Evolutionary conservation across 495 filamentous ascomycete genomes (phyloP), one percentile per base, ranked within the genome.

Genomic region (Aspergillus kassunensis): DNA sequence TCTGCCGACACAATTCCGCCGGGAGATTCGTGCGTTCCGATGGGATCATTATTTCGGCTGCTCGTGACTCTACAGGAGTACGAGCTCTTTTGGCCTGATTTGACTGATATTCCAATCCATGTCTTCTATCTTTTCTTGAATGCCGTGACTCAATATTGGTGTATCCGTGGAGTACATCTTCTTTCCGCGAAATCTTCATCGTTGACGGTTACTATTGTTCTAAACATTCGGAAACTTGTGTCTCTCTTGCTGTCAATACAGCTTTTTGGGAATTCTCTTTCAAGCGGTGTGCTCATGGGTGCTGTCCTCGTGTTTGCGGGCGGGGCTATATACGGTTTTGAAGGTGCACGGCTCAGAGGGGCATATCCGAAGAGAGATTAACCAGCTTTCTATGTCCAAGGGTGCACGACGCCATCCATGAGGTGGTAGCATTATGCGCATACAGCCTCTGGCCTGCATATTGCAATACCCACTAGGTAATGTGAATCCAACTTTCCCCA

Each of bases 221-320:
- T 98, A 21, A 98, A 97, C 65, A 86, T 98, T 42, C 80, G 93
- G 59, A 98, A 98, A 68, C 75, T 98, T n/a, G 84, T 95, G 16
- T 95, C 89, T 53, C 78, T 97, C 49, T 65, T 96, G 54, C 60
- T 97, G 33, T 97, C 92, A 53, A 91, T 97, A 53, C 90, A 88
- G 76, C 65, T 97, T 3, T 98, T 98, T 69, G 93, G 92, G 8
- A 96, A 97, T 62, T 61, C 78, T 27, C 68, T 98, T 55, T 79
- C 83, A 0, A 67, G 74, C 3, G 85, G 88, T 31, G 92, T 96
- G 36, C 63, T 95, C 34, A 49, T 89, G 12, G 93, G 93, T 19
- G 91, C 91, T 2, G 70, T 78, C 4, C 76, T 97, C 29, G 95
- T 97, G 11, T 97, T 97, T 73, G 74, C 81, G 11, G 90, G 90